Evolutionary conservation across 1,284 basidiomycete species (phyloP).

Genomic region (Ustilago xerochloae): DNA sequence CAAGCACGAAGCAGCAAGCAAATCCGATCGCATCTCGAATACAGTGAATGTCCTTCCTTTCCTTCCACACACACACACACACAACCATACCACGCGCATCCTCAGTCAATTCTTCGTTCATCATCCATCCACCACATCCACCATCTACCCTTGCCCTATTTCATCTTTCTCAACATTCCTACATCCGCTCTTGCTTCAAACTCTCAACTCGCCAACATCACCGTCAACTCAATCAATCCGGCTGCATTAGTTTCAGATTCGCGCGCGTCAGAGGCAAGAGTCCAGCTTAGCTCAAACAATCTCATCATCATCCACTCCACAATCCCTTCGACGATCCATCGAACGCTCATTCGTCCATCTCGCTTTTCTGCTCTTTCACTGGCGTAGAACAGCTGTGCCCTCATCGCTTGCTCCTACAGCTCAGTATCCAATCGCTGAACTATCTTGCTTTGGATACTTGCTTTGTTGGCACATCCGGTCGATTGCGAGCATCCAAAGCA

Average conservation of each 20-base stretch:
- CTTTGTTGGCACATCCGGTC: background rate
- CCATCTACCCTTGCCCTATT: background rate
- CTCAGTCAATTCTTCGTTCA: background rate
- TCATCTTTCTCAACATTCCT: background rate
- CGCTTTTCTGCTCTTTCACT: too few relatives aligned
- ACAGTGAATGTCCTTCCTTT: background rate
- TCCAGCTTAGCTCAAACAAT: too few relatives aligned
- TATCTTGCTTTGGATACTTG: too few relatives aligned
- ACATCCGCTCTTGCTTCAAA: background rate
- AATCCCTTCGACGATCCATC: constrained; percentile 7
- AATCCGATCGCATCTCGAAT: constrained; percentile 10
- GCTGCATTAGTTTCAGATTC: constrained; percentile 14
- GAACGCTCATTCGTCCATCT: too few relatives aligned
- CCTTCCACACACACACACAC: background rate
- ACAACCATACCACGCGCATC: too few relatives aligned
- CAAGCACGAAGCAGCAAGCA: too few relatives aligned
- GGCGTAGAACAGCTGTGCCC: too few relatives aligned
- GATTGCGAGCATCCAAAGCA: constrained; percentile 1
- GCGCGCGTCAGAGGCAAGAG: constrained; percentile 3
- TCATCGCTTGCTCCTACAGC: background rate
- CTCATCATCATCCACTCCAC: background rate
- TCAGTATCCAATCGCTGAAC: background rate
- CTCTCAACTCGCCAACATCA: too few relatives aligned
- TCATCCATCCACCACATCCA: background rate
- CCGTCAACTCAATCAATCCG: background rate